Evolutionary conservation across 116 monocot species (phyloP), one percentile per base, ranked within the genome.

Genomic region (Dioscorea cayenensis): DNA sequence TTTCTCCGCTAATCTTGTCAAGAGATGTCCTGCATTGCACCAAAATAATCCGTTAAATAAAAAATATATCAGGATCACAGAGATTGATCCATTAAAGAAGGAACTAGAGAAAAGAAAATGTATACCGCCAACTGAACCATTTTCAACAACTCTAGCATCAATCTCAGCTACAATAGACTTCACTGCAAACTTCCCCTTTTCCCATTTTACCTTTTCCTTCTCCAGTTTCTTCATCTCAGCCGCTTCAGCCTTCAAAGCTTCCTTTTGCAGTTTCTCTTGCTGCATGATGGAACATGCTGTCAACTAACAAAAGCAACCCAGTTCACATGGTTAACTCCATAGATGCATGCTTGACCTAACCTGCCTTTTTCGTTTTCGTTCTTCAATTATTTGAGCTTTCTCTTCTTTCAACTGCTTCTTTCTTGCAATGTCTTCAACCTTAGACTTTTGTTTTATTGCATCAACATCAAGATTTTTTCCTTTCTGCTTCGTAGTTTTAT

Each of bases 141-240:
- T 89, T 78, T 95, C 89, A 69, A 89, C 61, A 64, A 95, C 76
- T 71, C 78, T 95, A 62, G 83, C 32, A 81, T 95, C 95, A 80
- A 95, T 85, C 80, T 87, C 87, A 70, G 89, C 89, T 28, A 89
- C 70, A 71, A 95, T 92, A 72, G 83, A 95, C 58, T 89, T 87
- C 25, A 84, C 22, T 19, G 95, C 95, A 66, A 80, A 77, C 63
- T 95, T 95, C 63, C 95, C 95, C 37, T 79, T 89, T 71, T 89
- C 89, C 92, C 92, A 95, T 73, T 85, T 92, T 18, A 80, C 62
- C 38, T 72, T 84, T 79, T 92, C 92, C 70, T 92, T 92, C 43
- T 78, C 79, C 71, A 85, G 32, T 78, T 92, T 95, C 67, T 80
- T 95, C 75, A 72, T 59, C 29, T 85, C 73, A 50, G 81, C 89